Evolutionary conservation across 2,329 filamentous ascomycete species (phyloP), one percentile per base, ranked within the genome.

Genomic region (Penicillium sp.): DNA sequence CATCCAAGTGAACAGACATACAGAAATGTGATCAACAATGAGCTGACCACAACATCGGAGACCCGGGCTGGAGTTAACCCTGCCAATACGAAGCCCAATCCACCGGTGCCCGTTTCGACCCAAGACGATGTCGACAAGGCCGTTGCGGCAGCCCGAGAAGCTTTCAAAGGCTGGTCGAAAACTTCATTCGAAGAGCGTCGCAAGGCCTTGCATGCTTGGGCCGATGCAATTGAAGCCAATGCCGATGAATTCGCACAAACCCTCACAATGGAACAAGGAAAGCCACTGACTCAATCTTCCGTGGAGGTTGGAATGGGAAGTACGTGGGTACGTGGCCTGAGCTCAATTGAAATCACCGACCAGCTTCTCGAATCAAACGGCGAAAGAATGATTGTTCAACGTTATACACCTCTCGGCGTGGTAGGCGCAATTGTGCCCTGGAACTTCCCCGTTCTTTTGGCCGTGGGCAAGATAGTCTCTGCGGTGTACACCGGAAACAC

Each of bases 361-460:
- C 73, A 77, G 35, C 57, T 77, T 50, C 64, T 79, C 46, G 71
- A 74, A 53, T 77, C 80, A 31, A 74, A 73, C 41, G 72, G 73
- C 11, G 69, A 68, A 10, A 52, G 51, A 19, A 57, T 62, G 37
- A 54, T 71, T 11, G 54, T 68, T 28, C 61, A 67, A 43, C 62
- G 68, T n/a, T 66, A 71, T 46, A 66, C 61, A 0, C 72, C 72
- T 0, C 51, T 74, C 2, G 71, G 72, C 4, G 68, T 74, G 12
- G 57, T 75, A 1, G 78, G 72, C 11, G 81, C 76, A 50, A 83
- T 83, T 56, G 77, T 78, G 19, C 80, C 80, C 1, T 84, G 81
- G 81, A 84, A 84, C 62, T 83, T 65, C 54, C 70, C 72, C 3
- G 50, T 72, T 10, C 42, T 68, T 16, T 52, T 74, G 18, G 71